Evolutionary conservation across 2,329 filamentous ascomycete genomes (phyloP).

Genomic region (Scopulariopsis brevicaulis): DNA sequence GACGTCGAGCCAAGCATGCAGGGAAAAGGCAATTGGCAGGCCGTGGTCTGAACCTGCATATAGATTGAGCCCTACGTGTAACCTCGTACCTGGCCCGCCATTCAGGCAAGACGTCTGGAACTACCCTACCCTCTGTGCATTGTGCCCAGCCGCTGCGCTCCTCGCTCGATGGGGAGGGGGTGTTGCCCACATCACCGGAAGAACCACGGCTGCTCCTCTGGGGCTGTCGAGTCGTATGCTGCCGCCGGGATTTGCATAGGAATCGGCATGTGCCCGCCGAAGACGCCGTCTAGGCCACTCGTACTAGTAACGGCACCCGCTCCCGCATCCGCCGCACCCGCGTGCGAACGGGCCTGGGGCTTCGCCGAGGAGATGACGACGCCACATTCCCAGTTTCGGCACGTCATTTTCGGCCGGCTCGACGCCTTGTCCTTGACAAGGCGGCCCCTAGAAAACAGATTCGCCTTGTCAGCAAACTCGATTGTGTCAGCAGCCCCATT

Average conservation of each 20-base stretch:
- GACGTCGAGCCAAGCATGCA: not conserved
- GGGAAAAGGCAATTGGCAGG: not conserved
- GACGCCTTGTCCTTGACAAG: constrained; percentile 58
- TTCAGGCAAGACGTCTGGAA: not conserved
- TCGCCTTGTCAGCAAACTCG: too few species aligned
- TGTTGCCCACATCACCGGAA: not conserved
- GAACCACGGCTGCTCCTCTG: constrained; percentile 1
- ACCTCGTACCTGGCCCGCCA: not conserved
- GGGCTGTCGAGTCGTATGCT: not conserved
- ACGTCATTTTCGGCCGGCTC: constrained; percentile 60
- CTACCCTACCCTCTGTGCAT: not conserved
- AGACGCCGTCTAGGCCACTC: not conserved
- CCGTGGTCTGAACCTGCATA: not conserved
- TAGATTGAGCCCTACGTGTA: not conserved
- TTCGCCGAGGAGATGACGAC: constrained; percentile 56
- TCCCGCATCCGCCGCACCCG: not conserved
- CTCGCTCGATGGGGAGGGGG: not conserved
- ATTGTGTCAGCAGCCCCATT: not conserved
- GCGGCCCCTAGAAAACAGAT: constrained; percentile 50
- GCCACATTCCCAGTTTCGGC: constrained; percentile 93
- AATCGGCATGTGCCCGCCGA: not conserved
- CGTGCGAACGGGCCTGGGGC: constrained; percentile 3
- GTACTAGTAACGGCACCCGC: not conserved
- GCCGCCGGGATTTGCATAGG: not conserved
- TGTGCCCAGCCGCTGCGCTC: not conserved